phyloP scores from a whole-genome alignment of 352 stramenopile genomes.

The Phytophthora macrochlamydospora region DNA sequence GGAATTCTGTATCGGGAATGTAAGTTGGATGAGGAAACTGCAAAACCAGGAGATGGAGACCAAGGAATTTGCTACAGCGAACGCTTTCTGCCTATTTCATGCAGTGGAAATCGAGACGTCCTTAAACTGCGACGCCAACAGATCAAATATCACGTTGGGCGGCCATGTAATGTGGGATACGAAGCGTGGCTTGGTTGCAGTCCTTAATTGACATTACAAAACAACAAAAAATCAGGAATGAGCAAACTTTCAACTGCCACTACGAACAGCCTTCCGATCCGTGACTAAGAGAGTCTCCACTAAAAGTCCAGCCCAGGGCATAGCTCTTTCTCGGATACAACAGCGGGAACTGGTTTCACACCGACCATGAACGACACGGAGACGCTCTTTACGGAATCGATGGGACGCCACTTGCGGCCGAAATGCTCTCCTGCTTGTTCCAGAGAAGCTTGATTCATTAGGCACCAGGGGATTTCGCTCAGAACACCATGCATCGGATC shows the following conservation, averaged over 20 bases:
- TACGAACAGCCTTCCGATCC: too few species aligned
- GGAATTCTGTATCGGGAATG: conserved; percentile 40
- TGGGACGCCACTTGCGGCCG: conserved; percentile 29
- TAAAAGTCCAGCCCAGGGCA: conserved; percentile 1
- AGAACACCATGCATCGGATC: conserved; percentile 43
- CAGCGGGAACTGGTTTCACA: conserved; percentile 1
- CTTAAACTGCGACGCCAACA: conserved; percentile 30
- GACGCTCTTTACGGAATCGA: neutral
- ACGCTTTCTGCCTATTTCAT: conserved; percentile 29
- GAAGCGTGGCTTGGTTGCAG: conserved; percentile 36
- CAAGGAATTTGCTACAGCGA: conserved; percentile 35
- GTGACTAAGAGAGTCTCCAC: too few species aligned
- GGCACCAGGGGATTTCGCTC: conserved; percentile 31
- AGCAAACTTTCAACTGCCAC: too few species aligned
- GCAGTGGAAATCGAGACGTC: conserved; percentile 3
- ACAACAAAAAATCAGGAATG: too few species aligned
- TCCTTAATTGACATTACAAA: too few species aligned
- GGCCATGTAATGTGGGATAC: conserved; percentile 17
- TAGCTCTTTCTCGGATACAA: conserved; percentile 1
- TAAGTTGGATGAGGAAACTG: neutral
- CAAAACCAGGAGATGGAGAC: neutral
- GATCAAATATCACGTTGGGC: conserved; percentile 27
- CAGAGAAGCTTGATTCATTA: conserved; percentile 30
- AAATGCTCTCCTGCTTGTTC: conserved; percentile 27
- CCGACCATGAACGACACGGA: neutral